Percentiles rank a stretch among this genome's conserved stretches.
These are phyloP conservation scores for Rhododendron ferrugineum DNA, from an alignment of 148 eudicot species.

Conservation along the genomic window DNA sequence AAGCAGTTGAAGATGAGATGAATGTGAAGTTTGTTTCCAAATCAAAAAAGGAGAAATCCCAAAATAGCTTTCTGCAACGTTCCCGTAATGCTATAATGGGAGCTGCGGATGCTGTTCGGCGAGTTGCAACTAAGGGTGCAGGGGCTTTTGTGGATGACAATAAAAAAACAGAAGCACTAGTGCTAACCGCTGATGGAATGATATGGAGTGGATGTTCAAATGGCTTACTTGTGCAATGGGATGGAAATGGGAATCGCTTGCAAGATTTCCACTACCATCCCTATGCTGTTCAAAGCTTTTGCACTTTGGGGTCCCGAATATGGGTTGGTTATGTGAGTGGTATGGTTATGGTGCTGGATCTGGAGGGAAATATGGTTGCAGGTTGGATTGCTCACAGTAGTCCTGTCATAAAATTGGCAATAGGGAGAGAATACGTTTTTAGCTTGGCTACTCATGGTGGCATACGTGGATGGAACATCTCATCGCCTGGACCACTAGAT, in stretches of 20 bases:
- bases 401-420: conserved; percentile 74
- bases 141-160: conserved; percentile 72
- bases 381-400: conserved; percentile 90
- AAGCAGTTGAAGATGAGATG: conserved; percentile 62
- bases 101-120: conserved; percentile 96
- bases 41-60: conserved; percentile 87
- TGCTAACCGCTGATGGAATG: conserved; percentile 67
- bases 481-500: conserved; percentile 89
- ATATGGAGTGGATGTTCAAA: conserved; percentile 88
- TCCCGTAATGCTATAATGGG: conserved; percentile 97
- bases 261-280: conserved; percentile 73
- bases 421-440: conserved; percentile 60
- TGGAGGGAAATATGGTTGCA: conserved; percentile 69
- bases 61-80: conserved; percentile 60
- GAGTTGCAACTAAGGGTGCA: conserved; percentile 81
- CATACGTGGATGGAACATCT: conserved; percentile 84
- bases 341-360: conserved; percentile 68
- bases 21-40: conserved; percentile 69
- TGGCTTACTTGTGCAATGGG: conserved; percentile 89
- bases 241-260: conserved; percentile 70
- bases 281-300: conserved; percentile 70
- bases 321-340: conserved; percentile 98
- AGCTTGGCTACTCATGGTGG: conserved; percentile 99
- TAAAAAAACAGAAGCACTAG: conserved; percentile 86
- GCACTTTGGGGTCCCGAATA: conserved; percentile 63